Conservation (phyloP, 768 basidiomycete species). For the Tephrocybe sp. region DNA sequence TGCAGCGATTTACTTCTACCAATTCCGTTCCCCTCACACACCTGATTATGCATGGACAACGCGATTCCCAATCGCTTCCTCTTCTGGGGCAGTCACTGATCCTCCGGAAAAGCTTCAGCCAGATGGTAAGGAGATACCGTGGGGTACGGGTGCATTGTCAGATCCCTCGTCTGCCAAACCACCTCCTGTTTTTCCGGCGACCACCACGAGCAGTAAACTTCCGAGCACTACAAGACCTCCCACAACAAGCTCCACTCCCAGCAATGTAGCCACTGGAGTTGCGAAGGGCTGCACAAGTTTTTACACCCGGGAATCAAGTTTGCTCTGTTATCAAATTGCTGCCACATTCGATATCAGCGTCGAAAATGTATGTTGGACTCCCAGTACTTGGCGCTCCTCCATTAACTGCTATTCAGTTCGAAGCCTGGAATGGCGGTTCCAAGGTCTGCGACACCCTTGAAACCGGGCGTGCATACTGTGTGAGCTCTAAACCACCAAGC, state of each 20-base stretch:
- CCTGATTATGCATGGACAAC: conserved; percentile 62
- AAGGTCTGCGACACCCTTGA: conserved; percentile 7
- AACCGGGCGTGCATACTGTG: conserved; percentile 1
- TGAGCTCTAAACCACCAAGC: background rate
- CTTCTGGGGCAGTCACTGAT: conserved; percentile 46
- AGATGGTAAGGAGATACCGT: conserved; percentile 52
- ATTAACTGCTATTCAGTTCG: background rate
- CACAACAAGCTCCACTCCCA: conserved; percentile 1
- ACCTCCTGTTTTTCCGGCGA: conserved; percentile 24
- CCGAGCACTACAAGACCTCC: conserved; percentile 2
- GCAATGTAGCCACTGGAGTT: conserved; percentile 2
- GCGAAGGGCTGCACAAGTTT: conserved; percentile 8
- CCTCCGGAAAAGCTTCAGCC: conserved; percentile 57
- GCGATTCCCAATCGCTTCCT: conserved; percentile 69
- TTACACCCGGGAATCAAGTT: conserved; percentile 9
- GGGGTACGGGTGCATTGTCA: conserved; percentile 63
- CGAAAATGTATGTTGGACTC: background rate
- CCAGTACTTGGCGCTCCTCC: background rate
- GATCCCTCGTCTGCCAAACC: conserved; percentile 39
- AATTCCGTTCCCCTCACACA: conserved; percentile 54
- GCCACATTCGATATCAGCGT: conserved; percentile 7
- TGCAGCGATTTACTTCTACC: conserved; percentile 78
- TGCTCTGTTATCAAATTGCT: conserved; percentile 9
- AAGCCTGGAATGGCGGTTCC: no score
- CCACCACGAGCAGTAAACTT: background rate